Evolutionary conservation across 2,329 filamentous ascomycete genomes (phyloP).

Genomic region (Neofusicoccum ribis): DNA sequence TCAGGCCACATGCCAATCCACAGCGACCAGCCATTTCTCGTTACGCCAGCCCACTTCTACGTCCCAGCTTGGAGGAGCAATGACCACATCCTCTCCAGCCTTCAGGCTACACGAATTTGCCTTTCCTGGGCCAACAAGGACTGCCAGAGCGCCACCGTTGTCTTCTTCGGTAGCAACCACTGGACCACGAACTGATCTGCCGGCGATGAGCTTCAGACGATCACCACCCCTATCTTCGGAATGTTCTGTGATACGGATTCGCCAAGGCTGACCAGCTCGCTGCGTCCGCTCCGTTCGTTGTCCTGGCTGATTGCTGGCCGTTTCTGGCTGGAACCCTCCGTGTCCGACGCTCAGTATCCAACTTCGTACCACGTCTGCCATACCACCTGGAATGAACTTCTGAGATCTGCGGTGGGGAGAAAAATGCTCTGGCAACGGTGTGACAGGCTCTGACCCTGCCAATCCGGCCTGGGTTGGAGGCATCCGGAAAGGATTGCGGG

Average conservation of each 20-base stretch:
- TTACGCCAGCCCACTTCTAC: conserved; percentile 33
- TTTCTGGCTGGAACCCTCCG: background rate
- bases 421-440: conserved; percentile 53
- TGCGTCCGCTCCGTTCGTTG: background rate
- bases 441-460: background rate
- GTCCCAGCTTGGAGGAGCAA: conserved; percentile 45
- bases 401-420: conserved; percentile 53
- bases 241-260: conserved; percentile 21
- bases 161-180: conserved; percentile 19
- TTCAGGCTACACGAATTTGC: conserved; percentile 25
- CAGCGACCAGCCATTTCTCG: conserved; percentile 40
- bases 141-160: conserved; percentile 17
- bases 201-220: conserved; percentile 7
- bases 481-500: conserved; percentile 13
- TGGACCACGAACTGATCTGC: background rate
- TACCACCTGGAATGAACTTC: conserved; percentile 51
- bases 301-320: background rate
- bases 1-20: conserved; percentile 40
- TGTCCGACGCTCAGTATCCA: conserved; percentile 51
- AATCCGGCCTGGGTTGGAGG: background rate
- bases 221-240: background rate
- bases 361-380: conserved; percentile 50
- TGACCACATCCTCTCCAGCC: conserved; percentile 34
- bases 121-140: conserved; percentile 34
- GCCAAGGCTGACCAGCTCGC: background rate